A percentile compares a stretch with the other conserved stretches of the same genome.
Conservation (phyloP, 1,284 basidiomycete species). For the Porodaedalea pini region DNA sequence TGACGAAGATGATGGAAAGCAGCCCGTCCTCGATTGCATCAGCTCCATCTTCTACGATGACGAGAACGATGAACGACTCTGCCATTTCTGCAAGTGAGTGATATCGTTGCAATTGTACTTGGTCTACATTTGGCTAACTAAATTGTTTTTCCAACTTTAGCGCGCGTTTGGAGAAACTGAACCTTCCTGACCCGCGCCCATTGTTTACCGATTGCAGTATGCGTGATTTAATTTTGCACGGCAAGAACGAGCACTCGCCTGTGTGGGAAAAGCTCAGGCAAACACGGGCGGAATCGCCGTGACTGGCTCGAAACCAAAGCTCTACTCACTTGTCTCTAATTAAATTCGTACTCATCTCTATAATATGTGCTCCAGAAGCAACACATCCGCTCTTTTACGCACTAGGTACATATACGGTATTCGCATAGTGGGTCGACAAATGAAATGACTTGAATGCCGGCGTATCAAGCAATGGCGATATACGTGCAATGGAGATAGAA, state of each 20-base stretch:
- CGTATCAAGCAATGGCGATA: no score
- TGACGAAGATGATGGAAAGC: slow-evolving; percentile 11
- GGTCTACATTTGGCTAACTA: neutral
- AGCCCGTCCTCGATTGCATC: slow-evolving; percentile 11
- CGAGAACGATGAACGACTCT: slow-evolving; percentile 12
- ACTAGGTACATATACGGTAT: no score
- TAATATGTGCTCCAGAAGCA: neutral
- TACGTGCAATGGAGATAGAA: neutral
- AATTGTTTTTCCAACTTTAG: neutral
- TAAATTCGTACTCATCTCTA: no score
- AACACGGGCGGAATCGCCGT: no score
- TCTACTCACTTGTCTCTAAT: no score
- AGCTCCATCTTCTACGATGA: slow-evolving; percentile 17
- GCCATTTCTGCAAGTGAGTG: slow-evolving; percentile 17
- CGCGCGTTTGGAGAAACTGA: slow-evolving; percentile 1
- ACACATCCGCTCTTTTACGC: neutral
- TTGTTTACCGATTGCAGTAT: slow-evolving; percentile 14
- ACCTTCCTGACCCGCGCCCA: slow-evolving; percentile 4
- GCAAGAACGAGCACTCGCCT: slow-evolving; percentile 11
- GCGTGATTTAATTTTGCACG: slow-evolving; percentile 13
- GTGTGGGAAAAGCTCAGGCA: slow-evolving; percentile 10
- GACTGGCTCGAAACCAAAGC: no score
- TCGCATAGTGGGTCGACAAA: no score
- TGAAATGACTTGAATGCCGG: no score
- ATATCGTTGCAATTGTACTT: neutral